A percentile compares a stretch with the other conserved stretches of the same genome.
Evolutionary conservation across 148 eudicot species (phyloP).

Genomic region (Spergularia marina): DNA sequence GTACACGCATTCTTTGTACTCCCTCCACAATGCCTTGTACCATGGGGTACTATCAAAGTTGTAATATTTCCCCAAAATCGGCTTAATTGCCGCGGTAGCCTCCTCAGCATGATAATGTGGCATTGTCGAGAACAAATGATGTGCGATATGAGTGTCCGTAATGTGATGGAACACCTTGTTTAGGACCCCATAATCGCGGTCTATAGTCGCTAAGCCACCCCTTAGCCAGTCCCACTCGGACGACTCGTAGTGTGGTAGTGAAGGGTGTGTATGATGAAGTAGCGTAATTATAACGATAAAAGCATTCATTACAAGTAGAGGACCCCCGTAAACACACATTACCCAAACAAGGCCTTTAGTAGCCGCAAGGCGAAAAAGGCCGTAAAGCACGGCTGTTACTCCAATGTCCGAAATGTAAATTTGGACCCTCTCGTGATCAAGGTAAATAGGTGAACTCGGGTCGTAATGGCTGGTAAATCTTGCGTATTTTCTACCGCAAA

Average conservation of each 20-base stretch:
- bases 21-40: slow-evolving; percentile 70
- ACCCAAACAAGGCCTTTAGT: slow-evolving; percentile 68
- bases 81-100: slow-evolving; percentile 78
- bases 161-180: slow-evolving; percentile 84
- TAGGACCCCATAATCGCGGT: slow-evolving; percentile 68
- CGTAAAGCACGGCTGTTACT: slow-evolving; percentile 40
- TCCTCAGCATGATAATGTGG: slow-evolving; percentile 96
- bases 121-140: slow-evolving; percentile 77
- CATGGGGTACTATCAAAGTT: slow-evolving; percentile 65
- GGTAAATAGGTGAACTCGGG: slow-evolving; percentile 74
- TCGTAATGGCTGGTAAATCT: slow-evolving; percentile 78
- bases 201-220: slow-evolving; percentile 77
- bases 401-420: slow-evolving; percentile 68
- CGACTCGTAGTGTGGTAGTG: slow-evolving; percentile 73
- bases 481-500: slow-evolving; percentile 61
- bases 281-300: slow-evolving; percentile 72
- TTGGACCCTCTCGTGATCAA: slow-evolving; percentile 61
- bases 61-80: slow-evolving; percentile 68
- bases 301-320: slow-evolving; percentile 71
- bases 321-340: slow-evolving; percentile 59
- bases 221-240: slow-evolving; percentile 91
- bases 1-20: slow-evolving; percentile 75
- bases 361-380: slow-evolving; percentile 45
- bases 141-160: slow-evolving; percentile 81
- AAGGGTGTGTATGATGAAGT: slow-evolving; percentile 79